These are phyloP conservation scores for Boletus subparvulus DNA, from an alignment of 768 basidiomycete genomes.

Conservation along the genomic window DNA sequence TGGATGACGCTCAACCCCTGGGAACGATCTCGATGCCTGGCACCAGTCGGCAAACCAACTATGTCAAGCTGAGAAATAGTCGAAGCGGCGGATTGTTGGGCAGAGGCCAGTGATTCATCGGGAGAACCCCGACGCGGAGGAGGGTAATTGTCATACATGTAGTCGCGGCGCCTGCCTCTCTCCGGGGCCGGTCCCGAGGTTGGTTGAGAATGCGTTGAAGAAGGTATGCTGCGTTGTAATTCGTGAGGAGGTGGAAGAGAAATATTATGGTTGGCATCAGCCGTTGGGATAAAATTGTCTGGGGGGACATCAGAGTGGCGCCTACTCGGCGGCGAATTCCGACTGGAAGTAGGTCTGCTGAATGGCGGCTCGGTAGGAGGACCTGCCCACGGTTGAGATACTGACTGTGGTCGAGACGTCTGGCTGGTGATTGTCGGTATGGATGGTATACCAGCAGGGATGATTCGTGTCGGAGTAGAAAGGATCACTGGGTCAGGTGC, in stretches of 20 bases:
- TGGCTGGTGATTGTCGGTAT: constrained; percentile 14
- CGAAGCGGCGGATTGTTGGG: constrained; percentile 28
- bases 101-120: constrained; percentile 30
- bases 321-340: constrained; percentile 15
- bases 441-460: constrained; percentile 5
- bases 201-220: constrained; percentile 29
- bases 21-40: constrained; percentile 22
- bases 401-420: constrained; percentile 15
- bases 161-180: constrained; percentile 22
- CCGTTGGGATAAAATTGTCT: constrained; percentile 52
- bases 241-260: constrained; percentile 53
- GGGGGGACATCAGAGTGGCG: constrained; percentile 37
- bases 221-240: constrained; percentile 32
- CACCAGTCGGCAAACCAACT: constrained; percentile 24
- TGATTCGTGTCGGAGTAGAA: constrained; percentile 10
- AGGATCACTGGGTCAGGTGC: constrained; percentile 10
- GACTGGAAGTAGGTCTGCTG: constrained; percentile 20
- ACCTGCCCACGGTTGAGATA: constrained; percentile 19
- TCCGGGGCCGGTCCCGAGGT: constrained; percentile 21
- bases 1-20: constrained; percentile 33
- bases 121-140: constrained; percentile 27
- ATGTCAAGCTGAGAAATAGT: constrained; percentile 35
- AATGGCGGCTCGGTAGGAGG: constrained; percentile 10
- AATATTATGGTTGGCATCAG: constrained; percentile 38
- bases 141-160: constrained; percentile 20